phyloP scores from a whole-genome alignment of 345 rosid species.

The Acer yangbiense region DNA sequence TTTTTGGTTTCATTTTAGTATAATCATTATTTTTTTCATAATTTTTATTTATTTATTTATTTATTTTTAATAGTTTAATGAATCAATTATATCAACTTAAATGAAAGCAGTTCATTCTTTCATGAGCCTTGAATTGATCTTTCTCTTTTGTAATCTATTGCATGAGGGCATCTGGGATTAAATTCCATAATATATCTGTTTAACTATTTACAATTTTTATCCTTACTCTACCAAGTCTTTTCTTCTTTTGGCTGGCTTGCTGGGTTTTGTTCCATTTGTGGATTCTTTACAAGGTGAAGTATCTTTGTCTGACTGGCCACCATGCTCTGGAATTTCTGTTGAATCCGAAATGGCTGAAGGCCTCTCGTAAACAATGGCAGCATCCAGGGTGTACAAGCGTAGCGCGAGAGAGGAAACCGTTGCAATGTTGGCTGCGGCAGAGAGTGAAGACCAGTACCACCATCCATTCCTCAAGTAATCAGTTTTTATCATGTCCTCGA shows the following conservation, averaged over 20 bases:
- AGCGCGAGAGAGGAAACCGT: constrained; percentile 42
- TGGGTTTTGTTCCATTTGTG: neutral
- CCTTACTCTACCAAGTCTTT: constrained; percentile 2
- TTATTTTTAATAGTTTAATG: too few relatives aligned
- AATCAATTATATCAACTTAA: too few relatives aligned
- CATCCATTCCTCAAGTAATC: constrained; percentile 36
- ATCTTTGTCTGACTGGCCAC: constrained; percentile 5
- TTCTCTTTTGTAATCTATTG: too few relatives aligned
- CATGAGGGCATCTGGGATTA: too few relatives aligned
- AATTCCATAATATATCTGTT: too few relatives aligned
- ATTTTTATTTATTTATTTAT: too few relatives aligned
- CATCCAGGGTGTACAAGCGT: constrained; percentile 37
- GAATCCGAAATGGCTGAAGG: constrained; percentile 3
- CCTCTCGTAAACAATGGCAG: constrained; percentile 37
- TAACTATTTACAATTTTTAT: neutral
- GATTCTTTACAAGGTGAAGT: constrained; percentile 10
- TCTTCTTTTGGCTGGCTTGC: neutral
- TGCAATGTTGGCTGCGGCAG: constrained; percentile 34
- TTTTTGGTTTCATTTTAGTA: too few relatives aligned
- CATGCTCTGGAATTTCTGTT: constrained; percentile 13
- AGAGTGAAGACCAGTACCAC: constrained; percentile 46
- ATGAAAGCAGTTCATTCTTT: too few relatives aligned
- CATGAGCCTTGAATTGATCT: too few relatives aligned
- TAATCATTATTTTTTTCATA: too few relatives aligned
- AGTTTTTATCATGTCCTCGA: constrained; percentile 40